Evolutionary conservation across 1,139 yeast genomes (phyloP), one percentile per base, ranked within the genome.

Genomic region (Taphrina flavorubra): DNA sequence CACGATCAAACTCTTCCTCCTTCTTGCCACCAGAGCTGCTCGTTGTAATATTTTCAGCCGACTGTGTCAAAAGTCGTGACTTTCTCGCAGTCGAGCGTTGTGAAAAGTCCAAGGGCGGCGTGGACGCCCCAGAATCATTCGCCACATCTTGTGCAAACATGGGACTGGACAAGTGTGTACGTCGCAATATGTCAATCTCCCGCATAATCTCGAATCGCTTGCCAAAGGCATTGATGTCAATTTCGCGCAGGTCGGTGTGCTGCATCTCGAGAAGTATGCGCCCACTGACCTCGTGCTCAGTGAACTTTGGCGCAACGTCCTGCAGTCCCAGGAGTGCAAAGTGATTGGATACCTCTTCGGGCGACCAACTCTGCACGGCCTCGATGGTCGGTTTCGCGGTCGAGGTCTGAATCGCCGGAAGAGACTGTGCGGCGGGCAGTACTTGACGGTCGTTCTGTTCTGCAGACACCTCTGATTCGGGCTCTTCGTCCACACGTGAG

Each of bases 181-280:
- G 60, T 20, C 72, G 68, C 73, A 92, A 82, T 58, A 86, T 84
- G 77, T 90, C 96, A 75, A 94, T 92, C 77, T 90, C 97, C 76
- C 91, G 91, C 77, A 87, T 87, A 56, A 95, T 85, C 78, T 92
- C 97, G 79, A 92, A 94, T 71, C 99, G 83, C 0, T 97, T 92
- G 31, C 99, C 99, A 80, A 94, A 94, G 2, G 97, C 90, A 68
- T 87, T 84, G 67, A 94, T 94, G 72, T 92, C 99, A 70, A 94
- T 81, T 78, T 94, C 99, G 77, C 94, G 94, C 75, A 94, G 82
- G 75, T 90, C 90, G 0, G 91, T 85, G 73, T 92, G 82, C 75
- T 92, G 97, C 73, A 95, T 82, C 77, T 92, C 97, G 69, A 94
- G 81, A 65, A 94, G 79, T 65, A 94, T 92, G 2, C 86, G 81